Conservation (phyloP, 352 stramenopile genomes). For the Phytophthora europaea region DNA sequence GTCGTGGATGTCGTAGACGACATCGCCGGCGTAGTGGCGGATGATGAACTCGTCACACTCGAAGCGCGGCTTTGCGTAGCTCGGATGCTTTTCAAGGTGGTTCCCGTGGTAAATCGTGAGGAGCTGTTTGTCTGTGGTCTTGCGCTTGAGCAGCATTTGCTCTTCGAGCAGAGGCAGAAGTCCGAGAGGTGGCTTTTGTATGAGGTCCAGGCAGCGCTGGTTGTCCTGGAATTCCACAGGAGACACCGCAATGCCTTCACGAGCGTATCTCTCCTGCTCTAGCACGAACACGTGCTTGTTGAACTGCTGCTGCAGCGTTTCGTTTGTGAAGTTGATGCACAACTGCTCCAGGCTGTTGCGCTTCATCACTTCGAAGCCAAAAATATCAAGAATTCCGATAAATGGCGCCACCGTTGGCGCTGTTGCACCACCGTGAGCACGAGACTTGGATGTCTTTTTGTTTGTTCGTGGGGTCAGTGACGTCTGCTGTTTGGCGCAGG, state of each 20-base stretch:
- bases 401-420: conserved; percentile 42
- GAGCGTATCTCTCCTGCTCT: conserved; percentile 83
- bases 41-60: conserved; percentile 90
- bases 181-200: conserved; percentile 83
- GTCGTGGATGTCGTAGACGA: conserved; percentile 84
- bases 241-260: conserved; percentile 79
- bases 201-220: conserved; percentile 80
- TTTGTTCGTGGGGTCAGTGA: conserved; percentile 20
- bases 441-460: conserved; percentile 34
- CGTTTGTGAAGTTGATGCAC: conserved; percentile 94
- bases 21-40: conserved; percentile 85
- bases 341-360: conserved; percentile 92
- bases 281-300: conserved; percentile 91
- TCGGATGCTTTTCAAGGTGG: conserved; percentile 76
- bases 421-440: conserved; percentile 14
- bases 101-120: conserved; percentile 85
- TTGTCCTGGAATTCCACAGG: conserved; percentile 90
- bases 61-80: conserved; percentile 82
- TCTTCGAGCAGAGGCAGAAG: conserved; percentile 89
- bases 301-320: conserved; percentile 92
- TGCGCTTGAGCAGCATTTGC: conserved; percentile 89
- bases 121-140: conserved; percentile 87
- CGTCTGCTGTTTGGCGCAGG: conserved; percentile 71
- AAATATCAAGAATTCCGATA: conserved; percentile 93
- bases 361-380: conserved; percentile 92